Percentiles rank a stretch among this genome's conserved stretches.
Evolutionary conservation across 2,329 filamentous ascomycete genomes (phyloP).

Genomic region (Aspergillus sp.): DNA sequence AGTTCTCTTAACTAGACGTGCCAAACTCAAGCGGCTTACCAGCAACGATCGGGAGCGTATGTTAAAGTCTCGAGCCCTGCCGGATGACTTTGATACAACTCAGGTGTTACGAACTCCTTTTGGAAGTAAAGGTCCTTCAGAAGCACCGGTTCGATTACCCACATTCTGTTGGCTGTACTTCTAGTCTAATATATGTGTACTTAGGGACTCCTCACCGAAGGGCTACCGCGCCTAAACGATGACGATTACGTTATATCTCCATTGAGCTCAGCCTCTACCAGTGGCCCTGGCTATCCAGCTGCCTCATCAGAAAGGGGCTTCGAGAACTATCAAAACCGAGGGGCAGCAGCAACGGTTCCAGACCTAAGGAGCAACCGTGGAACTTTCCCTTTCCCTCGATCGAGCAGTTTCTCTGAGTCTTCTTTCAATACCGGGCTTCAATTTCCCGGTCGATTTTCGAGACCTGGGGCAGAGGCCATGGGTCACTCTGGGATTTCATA

Average conservation of each 20-base stretch:
- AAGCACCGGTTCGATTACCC: constrained; percentile 50
- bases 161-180: constrained; percentile 32
- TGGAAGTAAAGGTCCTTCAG: constrained; percentile 46
- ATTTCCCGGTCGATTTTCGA: constrained; percentile 28
- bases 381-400: constrained; percentile 31
- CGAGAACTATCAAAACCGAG: constrained; percentile 28
- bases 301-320: constrained; percentile 25
- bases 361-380: constrained; percentile 29
- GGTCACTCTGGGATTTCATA: constrained; percentile 27
- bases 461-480: constrained; percentile 23
- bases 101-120: constrained; percentile 58
- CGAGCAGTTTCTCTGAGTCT: constrained; percentile 38
- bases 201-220: constrained; percentile 36
- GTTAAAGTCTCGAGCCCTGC: constrained; percentile 60
- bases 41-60: constrained; percentile 62
- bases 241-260: constrained; percentile 42
- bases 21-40: constrained; percentile 62
- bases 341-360: constrained; percentile 27
- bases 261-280: constrained; percentile 35
- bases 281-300: constrained; percentile 36
- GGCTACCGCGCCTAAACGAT: constrained; percentile 32
- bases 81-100: constrained; percentile 61
- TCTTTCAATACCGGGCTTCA: constrained; percentile 30
- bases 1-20: constrained; percentile 46
- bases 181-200: constrained; percentile 22